Evolutionary conservation across 768 basidiomycete species (phyloP).

Genomic region (Daedaleopsis nitida): DNA sequence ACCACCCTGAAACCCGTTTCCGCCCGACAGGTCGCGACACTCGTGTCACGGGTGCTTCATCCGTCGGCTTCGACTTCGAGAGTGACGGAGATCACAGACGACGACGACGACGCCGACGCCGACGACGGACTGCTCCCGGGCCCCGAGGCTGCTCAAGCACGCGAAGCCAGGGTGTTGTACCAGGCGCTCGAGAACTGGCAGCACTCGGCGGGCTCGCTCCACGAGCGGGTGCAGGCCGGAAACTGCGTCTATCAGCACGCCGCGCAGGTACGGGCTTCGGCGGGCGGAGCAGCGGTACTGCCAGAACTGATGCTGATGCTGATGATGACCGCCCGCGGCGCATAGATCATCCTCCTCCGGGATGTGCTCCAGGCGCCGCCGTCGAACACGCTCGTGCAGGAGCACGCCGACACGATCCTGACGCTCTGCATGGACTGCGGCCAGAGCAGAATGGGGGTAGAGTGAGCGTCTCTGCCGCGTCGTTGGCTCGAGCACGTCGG

Average conservation of each 20-base stretch:
- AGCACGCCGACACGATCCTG: constrained; percentile 30
- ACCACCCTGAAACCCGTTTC: background rate
- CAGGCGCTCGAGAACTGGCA: constrained; percentile 29
- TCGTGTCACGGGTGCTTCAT: constrained; percentile 26
- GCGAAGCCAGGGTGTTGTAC: constrained; percentile 28
- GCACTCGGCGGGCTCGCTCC: constrained; percentile 26
- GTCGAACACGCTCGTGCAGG: constrained; percentile 33
- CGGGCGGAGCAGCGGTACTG: background rate
- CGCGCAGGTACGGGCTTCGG: constrained; percentile 33
- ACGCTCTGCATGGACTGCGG: constrained; percentile 34
- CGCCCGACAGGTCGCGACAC: constrained; percentile 19
- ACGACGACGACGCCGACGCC: too few relatives aligned
- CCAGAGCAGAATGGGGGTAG: constrained; percentile 31
- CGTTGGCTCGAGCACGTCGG: background rate
- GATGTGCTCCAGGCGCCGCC: constrained; percentile 33
- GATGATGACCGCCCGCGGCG: constrained; percentile 2
- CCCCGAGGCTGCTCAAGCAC: constrained; percentile 24
- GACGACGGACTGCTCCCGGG: constrained; percentile 7
- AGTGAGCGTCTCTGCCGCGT: constrained; percentile 29
- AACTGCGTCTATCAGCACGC: constrained; percentile 39
- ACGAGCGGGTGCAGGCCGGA: constrained; percentile 34
- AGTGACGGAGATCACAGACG: constrained; percentile 20
- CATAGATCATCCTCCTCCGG: constrained; percentile 37
- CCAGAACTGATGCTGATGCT: constrained; percentile 13
- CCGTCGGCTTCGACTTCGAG: constrained; percentile 4